Conservation (phyloP, 2,329 filamentous ascomycete species). For the Zymoseptoria pseudotritici region DNA sequence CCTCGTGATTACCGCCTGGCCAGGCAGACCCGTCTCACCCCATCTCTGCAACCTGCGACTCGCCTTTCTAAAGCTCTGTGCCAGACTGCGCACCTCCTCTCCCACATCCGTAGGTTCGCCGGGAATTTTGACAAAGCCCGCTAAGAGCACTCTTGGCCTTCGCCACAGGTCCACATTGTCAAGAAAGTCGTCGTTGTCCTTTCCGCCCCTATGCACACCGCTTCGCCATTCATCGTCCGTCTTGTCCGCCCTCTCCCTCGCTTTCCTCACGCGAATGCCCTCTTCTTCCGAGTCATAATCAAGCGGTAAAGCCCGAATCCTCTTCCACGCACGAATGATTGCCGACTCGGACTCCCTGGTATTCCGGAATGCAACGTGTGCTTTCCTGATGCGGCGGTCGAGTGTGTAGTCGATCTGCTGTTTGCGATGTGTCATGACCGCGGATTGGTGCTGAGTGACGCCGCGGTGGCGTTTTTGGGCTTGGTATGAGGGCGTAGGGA, state of each 20-base stretch:
- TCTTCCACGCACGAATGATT: constrained; percentile 58
- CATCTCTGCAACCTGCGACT: constrained; percentile 63
- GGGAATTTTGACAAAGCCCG: constrained; percentile 54
- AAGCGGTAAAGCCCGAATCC: constrained; percentile 46
- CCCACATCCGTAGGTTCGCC: constrained; percentile 65
- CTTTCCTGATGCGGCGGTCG: constrained; percentile 61
- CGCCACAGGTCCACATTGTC: constrained; percentile 19
- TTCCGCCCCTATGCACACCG: constrained; percentile 13
- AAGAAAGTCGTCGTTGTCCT: constrained; percentile 22
- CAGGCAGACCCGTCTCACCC: constrained; percentile 40
- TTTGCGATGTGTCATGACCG: constrained; percentile 69
- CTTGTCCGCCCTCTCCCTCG: constrained; percentile 28
- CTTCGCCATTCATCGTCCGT: constrained; percentile 28
- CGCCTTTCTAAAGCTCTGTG: constrained; percentile 57
- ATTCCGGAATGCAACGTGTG: constrained; percentile 58
- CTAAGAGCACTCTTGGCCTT: constrained; percentile 21
- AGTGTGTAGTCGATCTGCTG: constrained; percentile 77
- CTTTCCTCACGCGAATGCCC: constrained; percentile 21
- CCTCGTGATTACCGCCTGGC: constrained; percentile 22
- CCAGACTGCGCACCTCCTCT: constrained; percentile 62
- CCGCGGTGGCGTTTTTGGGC: constrained; percentile 56
- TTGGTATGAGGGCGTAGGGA: constrained; percentile 29
- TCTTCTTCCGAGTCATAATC: constrained; percentile 44
- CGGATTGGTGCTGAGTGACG: constrained; percentile 73
- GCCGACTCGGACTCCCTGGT: constrained; percentile 57